Conservation (phyloP, 2,329 filamentous ascomycete species). For the Thermomyces lanuginosus region DNA sequence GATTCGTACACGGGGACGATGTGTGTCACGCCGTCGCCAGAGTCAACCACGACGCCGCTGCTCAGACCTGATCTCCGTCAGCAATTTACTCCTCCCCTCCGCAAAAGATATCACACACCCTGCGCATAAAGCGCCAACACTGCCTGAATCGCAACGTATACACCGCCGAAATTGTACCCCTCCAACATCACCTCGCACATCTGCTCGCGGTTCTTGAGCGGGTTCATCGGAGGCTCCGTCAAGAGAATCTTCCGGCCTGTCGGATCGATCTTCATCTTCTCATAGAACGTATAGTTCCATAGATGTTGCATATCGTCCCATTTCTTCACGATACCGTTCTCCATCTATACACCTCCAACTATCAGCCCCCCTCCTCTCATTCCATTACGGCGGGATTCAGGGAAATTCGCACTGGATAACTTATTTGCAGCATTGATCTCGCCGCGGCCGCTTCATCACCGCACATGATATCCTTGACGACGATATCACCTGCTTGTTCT, state of each 20-base stretch:
- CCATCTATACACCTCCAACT: slow-evolving; percentile 47
- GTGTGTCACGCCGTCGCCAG: slow-evolving; percentile 93
- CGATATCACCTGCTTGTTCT: slow-evolving; percentile 58
- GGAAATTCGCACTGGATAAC: slow-evolving; percentile 54
- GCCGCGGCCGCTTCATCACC: slow-evolving; percentile 94
- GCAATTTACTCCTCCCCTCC: slow-evolving; percentile 8
- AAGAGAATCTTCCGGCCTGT: slow-evolving; percentile 90
- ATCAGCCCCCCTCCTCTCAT: slow-evolving; percentile 9
- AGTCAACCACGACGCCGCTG: slow-evolving; percentile 95
- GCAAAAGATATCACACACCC: slow-evolving; percentile 40
- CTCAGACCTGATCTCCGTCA: slow-evolving; percentile 45
- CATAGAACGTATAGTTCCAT: slow-evolving; percentile 96
- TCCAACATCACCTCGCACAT: slow-evolving; percentile 99
- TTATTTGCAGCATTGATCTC: slow-evolving; percentile 94
- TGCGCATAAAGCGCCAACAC: slow-evolving; percentile 93
- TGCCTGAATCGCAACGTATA: slow-evolving; percentile 96
- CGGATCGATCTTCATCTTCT: slow-evolving; percentile 89
- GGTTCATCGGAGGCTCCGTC: slow-evolving; percentile 91
- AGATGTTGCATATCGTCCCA: slow-evolving; percentile 99
- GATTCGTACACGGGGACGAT: slow-evolving; percentile 98
- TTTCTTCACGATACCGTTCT: slow-evolving; percentile 97
- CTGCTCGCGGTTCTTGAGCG: slow-evolving; percentile 85
- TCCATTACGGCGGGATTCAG: not conserved
- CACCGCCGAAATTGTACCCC: slow-evolving; percentile 84
- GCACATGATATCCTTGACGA: slow-evolving; percentile 98